phyloP scores from a whole-genome alignment of 2,329 filamentous ascomycete genomes.

The Botrytis paeoniae region DNA sequence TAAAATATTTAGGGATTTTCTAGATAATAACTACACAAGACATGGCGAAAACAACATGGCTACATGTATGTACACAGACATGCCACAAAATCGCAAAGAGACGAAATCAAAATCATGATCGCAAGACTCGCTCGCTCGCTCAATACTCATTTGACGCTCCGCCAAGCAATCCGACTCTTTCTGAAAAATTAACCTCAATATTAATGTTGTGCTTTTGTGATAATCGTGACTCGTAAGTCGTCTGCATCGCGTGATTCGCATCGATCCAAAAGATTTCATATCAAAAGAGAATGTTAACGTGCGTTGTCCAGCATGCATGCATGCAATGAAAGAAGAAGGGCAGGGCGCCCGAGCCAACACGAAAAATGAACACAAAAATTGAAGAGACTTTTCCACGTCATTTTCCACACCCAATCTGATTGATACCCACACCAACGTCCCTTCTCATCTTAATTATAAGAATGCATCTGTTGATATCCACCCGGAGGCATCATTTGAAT shows the following conservation, averaged over 20 bases:
- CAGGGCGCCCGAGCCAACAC: background rate
- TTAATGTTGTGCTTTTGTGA: background rate
- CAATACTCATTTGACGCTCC: background rate
- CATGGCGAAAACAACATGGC: background rate
- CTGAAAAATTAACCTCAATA: background rate
- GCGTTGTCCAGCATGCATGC: background rate
- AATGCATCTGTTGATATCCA: conserved; percentile 31
- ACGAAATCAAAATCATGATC: background rate
- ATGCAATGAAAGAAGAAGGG: background rate
- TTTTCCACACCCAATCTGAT: background rate
- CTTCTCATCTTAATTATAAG: conserved; percentile 19
- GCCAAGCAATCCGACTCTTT: background rate
- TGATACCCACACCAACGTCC: background rate
- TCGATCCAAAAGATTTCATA: background rate
- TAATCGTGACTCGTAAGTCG: background rate
- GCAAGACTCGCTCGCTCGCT: conserved; percentile 1
- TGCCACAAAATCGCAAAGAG: background rate
- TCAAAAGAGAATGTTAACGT: conserved; percentile 1
- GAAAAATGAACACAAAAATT: background rate
- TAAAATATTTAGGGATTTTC: background rate
- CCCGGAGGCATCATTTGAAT: conserved; percentile 20
- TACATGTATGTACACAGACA: background rate
- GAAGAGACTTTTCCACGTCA: background rate
- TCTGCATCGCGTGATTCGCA: background rate
- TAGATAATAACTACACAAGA: background rate